These are phyloP conservation scores for Vitis rupestris DNA, from an alignment of 164 flowering plant genomes.

Conservation along the genomic window DNA sequence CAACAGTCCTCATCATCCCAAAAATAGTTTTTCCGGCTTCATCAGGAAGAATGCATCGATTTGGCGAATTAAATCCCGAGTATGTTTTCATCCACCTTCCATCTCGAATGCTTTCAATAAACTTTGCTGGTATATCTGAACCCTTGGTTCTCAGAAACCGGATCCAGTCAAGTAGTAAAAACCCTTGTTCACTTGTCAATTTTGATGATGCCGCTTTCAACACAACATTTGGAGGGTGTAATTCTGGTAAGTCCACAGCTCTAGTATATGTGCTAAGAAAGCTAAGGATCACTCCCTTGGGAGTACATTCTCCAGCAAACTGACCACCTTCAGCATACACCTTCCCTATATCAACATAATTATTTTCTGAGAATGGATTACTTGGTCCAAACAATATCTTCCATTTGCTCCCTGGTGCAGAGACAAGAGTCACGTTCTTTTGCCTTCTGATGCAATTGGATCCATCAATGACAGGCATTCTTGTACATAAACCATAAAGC, in stretches of 20 bases:
- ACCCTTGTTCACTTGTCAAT: conserved; percentile 14
- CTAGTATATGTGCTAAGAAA: not conserved
- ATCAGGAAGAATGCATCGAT: no score
- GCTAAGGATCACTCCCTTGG: not conserved
- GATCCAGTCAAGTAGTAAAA: conserved; percentile 20
- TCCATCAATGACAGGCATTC: conserved; percentile 9
- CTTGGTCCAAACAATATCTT: not conserved
- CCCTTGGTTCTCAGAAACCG: not conserved
- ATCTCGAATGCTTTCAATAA: no score
- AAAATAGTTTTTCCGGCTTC: not conserved
- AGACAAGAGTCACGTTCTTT: conserved; percentile 7
- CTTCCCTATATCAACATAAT: conserved; percentile 1
- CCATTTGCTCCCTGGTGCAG: conserved; percentile 20
- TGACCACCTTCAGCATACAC: conserved; percentile 1
- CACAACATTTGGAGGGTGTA: not conserved
- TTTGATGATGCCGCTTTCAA: conserved; percentile 6
- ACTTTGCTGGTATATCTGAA: no score
- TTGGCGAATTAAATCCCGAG: no score
- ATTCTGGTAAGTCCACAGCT: conserved; percentile 1
- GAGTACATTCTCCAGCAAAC: not conserved
- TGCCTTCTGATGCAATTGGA: not conserved
- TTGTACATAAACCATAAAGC: not conserved
- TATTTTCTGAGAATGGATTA: conserved; percentile 2
- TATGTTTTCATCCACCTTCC: no score
- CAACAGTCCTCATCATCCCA: not conserved